A percentile compares a stretch with the other conserved stretches of the same genome.
These are phyloP conservation scores for Orbilia oligospora DNA, from an alignment of 2,329 filamentous ascomycete genomes.

Conservation along the genomic window DNA sequence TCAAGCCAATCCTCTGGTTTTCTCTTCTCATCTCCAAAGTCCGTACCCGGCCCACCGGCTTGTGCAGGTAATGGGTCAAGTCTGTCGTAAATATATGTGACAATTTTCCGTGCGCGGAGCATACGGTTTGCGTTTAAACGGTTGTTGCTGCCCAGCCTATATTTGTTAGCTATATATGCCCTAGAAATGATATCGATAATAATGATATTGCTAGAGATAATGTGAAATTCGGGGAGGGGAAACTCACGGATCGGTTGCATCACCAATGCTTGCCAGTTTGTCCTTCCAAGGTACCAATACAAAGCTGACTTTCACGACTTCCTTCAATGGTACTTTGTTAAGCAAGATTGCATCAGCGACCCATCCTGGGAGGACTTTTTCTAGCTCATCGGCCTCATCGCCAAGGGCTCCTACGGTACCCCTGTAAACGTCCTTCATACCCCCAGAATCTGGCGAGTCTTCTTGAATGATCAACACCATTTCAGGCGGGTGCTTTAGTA, in stretches of 20 bases:
- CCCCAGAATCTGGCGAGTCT: slow-evolving; percentile 73
- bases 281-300: slow-evolving; percentile 86
- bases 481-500: slow-evolving; percentile 78
- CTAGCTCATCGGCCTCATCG: slow-evolving; percentile 83
- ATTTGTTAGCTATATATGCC: slow-evolving; percentile 1
- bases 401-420: slow-evolving; percentile 86
- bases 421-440: slow-evolving; percentile 87
- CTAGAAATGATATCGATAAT: background rate
- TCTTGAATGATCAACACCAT: slow-evolving; percentile 80
- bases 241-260: slow-evolving; percentile 66
- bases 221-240: slow-evolving; percentile 38
- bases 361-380: slow-evolving; percentile 91
- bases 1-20: slow-evolving; percentile 94
- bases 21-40: slow-evolving; percentile 67
- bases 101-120: slow-evolving; percentile 93
- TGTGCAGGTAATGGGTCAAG: slow-evolving; percentile 75
- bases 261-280: slow-evolving; percentile 79
- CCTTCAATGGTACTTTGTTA: slow-evolving; percentile 86
- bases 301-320: slow-evolving; percentile 97
- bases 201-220: background rate
- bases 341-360: slow-evolving; percentile 87
- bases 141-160: slow-evolving; percentile 75
- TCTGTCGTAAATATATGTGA: slow-evolving; percentile 90
- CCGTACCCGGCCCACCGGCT: slow-evolving; percentile 44
- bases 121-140: slow-evolving; percentile 96